Base-by-base conservation (phyloP, 192 early-diverging fungal species). In the Coemansia biformis region DNA sequence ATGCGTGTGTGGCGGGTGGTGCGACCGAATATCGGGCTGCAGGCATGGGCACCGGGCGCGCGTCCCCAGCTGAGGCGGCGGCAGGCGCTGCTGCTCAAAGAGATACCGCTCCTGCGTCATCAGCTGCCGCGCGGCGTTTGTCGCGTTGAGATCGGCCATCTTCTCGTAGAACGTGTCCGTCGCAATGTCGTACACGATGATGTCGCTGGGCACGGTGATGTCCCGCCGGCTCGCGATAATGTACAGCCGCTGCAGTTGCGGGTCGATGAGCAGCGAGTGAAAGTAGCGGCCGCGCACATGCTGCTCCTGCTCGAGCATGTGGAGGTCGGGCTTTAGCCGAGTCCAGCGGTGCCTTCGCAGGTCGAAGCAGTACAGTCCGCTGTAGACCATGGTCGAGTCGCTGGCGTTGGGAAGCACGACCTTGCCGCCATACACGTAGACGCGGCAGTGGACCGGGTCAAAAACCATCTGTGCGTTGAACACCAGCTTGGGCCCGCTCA, bases 401-500 rank as follows among this genome's bases (percentile, higher is more conserved):
- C 75, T 76, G 15, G 77, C 50, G 52, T 90, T 89, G 13, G 76
- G 76, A 43, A 71, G 66, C 32, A 87, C 75, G 1, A 80, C 80
- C 29, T 87, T 72, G 46, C 95, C 95, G 37, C 95, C 95, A 78
- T 96, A 98, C 5, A 94, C 76, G 67, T 94, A 98, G 0, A 98
- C 55, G 9, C 80, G 78, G 33, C 78, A 75, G 13, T 67, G 71
- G 8, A 78, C 54, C 4, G 79, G 51, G 46, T 98, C 93, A 32
- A 95, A 67, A 42, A 84, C 83, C 89, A 98, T 91, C 78, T 98
- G 92, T 56, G 93, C 82, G 57, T 96, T 92, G 46, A 88, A 96
- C 24, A 95, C 82, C 11, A 96, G 75, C 37, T 82, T 80, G 16
- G 95, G 95, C 0, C 95, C 95, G 33, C 81, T 81, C 48, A 92